A percentile compares a stretch with the other conserved stretches of the same genome.
Evolutionary conservation across 768 basidiomycete genomes (phyloP).

Genomic region (Obba rivulosa): DNA sequence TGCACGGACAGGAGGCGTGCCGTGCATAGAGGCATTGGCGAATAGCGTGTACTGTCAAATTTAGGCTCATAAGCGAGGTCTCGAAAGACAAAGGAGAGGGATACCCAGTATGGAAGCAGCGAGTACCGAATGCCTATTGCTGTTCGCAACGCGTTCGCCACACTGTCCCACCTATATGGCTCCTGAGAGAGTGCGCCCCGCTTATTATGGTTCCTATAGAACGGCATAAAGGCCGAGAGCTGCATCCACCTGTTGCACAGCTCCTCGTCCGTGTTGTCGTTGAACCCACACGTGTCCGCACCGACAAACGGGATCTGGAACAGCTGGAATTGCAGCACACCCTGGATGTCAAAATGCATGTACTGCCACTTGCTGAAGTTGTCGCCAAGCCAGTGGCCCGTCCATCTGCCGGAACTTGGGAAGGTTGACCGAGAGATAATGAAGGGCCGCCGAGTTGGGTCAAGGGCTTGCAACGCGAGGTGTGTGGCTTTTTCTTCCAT

Average conservation of each 20-base stretch:
- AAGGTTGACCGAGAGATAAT: slow-evolving; percentile 67
- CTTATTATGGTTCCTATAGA: slow-evolving; percentile 75
- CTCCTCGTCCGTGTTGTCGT: slow-evolving; percentile 71
- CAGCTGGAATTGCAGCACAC: slow-evolving; percentile 78
- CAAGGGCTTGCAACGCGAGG: slow-evolving; percentile 46
- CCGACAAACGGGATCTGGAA: slow-evolving; percentile 84
- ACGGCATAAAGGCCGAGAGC: slow-evolving; percentile 73
- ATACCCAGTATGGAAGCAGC: slow-evolving; percentile 73
- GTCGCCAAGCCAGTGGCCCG: slow-evolving; percentile 76
- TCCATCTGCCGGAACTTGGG: slow-evolving; percentile 61
- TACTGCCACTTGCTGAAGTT: slow-evolving; percentile 74
- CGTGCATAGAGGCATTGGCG: slow-evolving; percentile 55
- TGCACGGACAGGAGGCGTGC: slow-evolving; percentile 68
- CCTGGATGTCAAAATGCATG: slow-evolving; percentile 65
- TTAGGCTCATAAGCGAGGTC: no score
- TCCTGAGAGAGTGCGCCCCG: slow-evolving; percentile 65
- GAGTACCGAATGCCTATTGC: slow-evolving; percentile 67
- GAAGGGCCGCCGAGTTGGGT: slow-evolving; percentile 61
- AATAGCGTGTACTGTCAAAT: slow-evolving; percentile 73
- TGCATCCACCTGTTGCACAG: slow-evolving; percentile 85
- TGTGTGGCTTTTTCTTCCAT: slow-evolving; percentile 68
- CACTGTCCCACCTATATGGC: slow-evolving; percentile 76
- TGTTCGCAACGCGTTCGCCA: slow-evolving; percentile 64
- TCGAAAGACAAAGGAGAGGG: no score
- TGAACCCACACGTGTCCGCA: slow-evolving; percentile 70